Evolutionary conservation across 139 green algal species (phyloP).

Genomic region (Pedinophyceae sp.): DNA sequence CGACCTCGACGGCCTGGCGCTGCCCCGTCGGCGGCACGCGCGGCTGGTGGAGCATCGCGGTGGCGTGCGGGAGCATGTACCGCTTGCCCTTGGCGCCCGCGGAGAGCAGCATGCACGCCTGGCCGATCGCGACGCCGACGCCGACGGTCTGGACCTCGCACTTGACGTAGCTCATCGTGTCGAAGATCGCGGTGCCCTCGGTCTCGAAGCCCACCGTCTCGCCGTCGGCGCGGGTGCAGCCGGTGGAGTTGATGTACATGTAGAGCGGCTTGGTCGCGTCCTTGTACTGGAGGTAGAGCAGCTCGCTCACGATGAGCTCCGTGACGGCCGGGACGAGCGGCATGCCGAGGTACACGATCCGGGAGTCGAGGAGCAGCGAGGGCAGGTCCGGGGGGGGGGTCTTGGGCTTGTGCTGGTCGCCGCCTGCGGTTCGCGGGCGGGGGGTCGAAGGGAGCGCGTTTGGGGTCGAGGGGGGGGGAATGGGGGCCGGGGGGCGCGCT

Average conservation of each 20-base stretch:
- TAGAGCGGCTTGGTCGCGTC: slow-evolving; percentile 56
- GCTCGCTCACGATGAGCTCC: slow-evolving; percentile 68
- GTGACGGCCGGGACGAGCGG: slow-evolving; percentile 71
- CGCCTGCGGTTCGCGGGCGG: too few species aligned
- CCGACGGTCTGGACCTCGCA: slow-evolving; percentile 39
- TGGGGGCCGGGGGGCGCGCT: too few species aligned
- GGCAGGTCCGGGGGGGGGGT: slow-evolving; percentile 64
- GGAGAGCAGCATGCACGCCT: slow-evolving; percentile 69
- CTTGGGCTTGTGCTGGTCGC: slow-evolving; percentile 8
- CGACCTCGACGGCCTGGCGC: slow-evolving; percentile 82
- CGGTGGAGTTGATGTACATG: slow-evolving; percentile 81
- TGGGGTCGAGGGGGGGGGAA: too few species aligned
- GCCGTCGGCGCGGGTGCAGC: slow-evolving; percentile 61
- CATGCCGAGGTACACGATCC: slow-evolving; percentile 83
- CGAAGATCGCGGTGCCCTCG: slow-evolving; percentile 69
- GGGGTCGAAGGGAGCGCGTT: too few species aligned
- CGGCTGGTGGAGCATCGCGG: slow-evolving; percentile 96
- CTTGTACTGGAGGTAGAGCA: slow-evolving; percentile 76
- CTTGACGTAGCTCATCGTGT: slow-evolving; percentile 66
- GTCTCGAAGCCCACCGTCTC: slow-evolving; percentile 76
- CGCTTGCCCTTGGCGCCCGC: slow-evolving; percentile 56
- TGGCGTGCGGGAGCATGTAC: slow-evolving; percentile 75
- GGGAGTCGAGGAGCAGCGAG: slow-evolving; percentile 62
- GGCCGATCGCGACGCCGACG: slow-evolving; percentile 33
- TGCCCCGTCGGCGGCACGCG: slow-evolving; percentile 78